A percentile compares a stretch with the other conserved stretches of the same genome.
Conservation (phyloP, 2,329 filamentous ascomycete genomes). For the Cladosporium phlei region DNA sequence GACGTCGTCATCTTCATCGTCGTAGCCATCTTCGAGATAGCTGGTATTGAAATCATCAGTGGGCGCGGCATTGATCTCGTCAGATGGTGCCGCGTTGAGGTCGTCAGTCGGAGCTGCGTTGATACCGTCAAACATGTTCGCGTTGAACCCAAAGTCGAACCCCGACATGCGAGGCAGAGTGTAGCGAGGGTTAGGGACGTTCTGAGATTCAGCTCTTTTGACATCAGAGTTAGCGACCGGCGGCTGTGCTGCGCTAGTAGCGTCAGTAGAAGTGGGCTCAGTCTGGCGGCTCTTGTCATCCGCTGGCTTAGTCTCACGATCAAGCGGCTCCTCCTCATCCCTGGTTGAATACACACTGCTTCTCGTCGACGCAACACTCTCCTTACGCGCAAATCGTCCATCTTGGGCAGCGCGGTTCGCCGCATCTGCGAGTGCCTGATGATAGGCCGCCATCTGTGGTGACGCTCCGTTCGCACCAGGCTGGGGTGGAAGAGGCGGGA, state of each 20-base stretch:
- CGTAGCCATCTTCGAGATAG: conserved; percentile 52
- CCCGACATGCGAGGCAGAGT: conserved; percentile 25
- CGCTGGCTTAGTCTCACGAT: neutral
- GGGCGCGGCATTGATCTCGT: conserved; percentile 27
- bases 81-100: conserved; percentile 16
- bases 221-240: neutral
- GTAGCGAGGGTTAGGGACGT: conserved; percentile 19
- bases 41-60: conserved; percentile 48
- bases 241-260: neutral
- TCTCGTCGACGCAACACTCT: conserved; percentile 36
- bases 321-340: conserved; percentile 12
- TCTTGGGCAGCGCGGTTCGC: conserved; percentile 70
- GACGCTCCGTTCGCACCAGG: conserved; percentile 39
- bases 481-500: conserved; percentile 51
- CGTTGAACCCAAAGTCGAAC: conserved; percentile 40
- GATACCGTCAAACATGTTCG: too few relatives aligned
- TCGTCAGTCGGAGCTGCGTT: conserved; percentile 6
- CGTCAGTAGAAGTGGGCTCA: neutral
- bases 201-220: neutral
- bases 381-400: conserved; percentile 66
- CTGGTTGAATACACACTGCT: conserved; percentile 22
- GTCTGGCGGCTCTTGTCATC: conserved; percentile 18
- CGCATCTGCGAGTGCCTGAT: conserved; percentile 77
- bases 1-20: conserved; percentile 69
- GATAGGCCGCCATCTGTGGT: conserved; percentile 65